Evolutionary conservation across 2,329 filamentous ascomycete genomes (phyloP).

Genomic region (Apiospora koreana): DNA sequence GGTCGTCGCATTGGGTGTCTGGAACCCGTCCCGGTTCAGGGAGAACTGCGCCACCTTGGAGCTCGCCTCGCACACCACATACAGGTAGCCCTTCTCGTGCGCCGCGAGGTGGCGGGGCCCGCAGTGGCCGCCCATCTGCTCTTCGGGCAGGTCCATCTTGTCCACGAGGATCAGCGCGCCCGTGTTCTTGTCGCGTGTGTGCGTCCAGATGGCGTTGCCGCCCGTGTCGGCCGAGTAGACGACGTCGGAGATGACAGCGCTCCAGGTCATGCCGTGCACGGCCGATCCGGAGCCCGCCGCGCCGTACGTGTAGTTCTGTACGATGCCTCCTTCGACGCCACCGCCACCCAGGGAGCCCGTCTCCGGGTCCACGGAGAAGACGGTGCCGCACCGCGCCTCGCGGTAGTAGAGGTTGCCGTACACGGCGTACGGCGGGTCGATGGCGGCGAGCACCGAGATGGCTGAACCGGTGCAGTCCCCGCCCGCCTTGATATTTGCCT

Average conservation of each 20-base stretch:
- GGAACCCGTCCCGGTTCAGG: constrained; percentile 19
- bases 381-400: constrained; percentile 13
- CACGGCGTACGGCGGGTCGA: constrained; percentile 12
- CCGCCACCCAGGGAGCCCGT: not conserved
- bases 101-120: constrained; percentile 30
- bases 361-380: constrained; percentile 11
- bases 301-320: constrained; percentile 47
- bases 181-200: constrained; percentile 22
- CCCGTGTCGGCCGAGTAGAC: constrained; percentile 50
- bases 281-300: constrained; percentile 38
- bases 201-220: constrained; percentile 43
- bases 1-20: constrained; percentile 10
- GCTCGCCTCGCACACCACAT: constrained; percentile 28
- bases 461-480: constrained; percentile 14
- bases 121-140: constrained; percentile 18
- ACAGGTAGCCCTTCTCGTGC: constrained; percentile 28
- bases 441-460: constrained; percentile 12
- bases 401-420: constrained; percentile 11
- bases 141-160: constrained; percentile 14
- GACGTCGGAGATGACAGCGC: constrained; percentile 39
- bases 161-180: constrained; percentile 19
- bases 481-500: constrained; percentile 9
- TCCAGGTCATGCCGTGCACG: constrained; percentile 50
- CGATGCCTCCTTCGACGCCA: constrained; percentile 28
- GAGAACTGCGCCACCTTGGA: constrained; percentile 26